These are phyloP conservation scores for Neoscytalidium dimidiatum DNA, from an alignment of 2,329 filamentous ascomycete genomes.

Conservation along the genomic window DNA sequence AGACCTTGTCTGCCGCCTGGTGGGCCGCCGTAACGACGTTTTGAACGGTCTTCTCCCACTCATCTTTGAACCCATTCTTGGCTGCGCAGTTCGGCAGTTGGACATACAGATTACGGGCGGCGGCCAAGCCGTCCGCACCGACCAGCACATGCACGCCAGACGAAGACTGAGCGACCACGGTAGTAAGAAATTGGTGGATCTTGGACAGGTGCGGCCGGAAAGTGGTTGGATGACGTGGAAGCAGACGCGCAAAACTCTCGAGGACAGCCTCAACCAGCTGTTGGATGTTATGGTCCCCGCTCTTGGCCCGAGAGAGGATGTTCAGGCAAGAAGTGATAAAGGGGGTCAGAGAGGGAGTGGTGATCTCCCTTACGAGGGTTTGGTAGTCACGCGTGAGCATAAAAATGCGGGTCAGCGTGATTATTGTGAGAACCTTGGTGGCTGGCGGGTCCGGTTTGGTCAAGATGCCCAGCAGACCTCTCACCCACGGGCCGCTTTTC, in stretches of 20 bases:
- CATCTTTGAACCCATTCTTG: constrained; percentile 74
- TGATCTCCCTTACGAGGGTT: constrained; percentile 83
- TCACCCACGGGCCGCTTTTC: constrained; percentile 73
- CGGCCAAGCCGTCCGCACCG: constrained; percentile 63
- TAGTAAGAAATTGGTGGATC: constrained; percentile 61
- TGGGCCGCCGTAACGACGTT: constrained; percentile 67
- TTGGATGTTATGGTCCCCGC: constrained; percentile 5
- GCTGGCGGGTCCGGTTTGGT: constrained; percentile 77
- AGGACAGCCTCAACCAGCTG: constrained; percentile 67
- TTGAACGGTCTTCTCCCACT: constrained; percentile 73
- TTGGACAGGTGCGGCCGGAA: constrained; percentile 75
- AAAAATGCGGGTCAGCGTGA: constrained; percentile 82
- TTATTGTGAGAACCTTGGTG: constrained; percentile 74
- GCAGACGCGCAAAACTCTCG: constrained; percentile 68
- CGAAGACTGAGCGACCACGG: constrained; percentile 47
- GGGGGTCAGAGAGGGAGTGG: constrained; percentile 74
- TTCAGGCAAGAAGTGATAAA: constrained; percentile 75
- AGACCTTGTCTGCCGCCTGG: constrained; percentile 70
- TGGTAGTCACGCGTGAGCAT: constrained; percentile 78
- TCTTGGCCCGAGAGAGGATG: constrained; percentile 28
- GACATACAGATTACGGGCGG: constrained; percentile 66
- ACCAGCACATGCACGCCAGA: constrained; percentile 37
- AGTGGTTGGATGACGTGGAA: constrained; percentile 80
- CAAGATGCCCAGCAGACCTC: constrained; percentile 72
- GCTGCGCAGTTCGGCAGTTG: constrained; percentile 78